phyloP scores from a whole-genome alignment of 306 rosid species.

The Acacia acuminata region DNA sequence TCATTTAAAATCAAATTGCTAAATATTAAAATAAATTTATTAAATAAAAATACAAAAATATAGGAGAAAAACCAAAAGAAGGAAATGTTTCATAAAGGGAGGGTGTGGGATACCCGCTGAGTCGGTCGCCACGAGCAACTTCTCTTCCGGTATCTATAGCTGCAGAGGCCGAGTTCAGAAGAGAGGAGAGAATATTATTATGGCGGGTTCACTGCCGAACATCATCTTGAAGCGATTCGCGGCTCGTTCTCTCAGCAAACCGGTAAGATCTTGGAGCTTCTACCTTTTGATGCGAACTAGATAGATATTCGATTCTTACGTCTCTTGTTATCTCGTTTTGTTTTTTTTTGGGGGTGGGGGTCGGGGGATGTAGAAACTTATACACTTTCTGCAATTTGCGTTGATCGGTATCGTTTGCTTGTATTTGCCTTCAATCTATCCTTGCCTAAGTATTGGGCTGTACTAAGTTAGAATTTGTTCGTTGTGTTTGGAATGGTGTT shows the following conservation, averaged over 20 bases:
- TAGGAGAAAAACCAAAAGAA: no score
- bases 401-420: background rate
- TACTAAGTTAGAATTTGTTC: background rate
- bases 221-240: conserved; percentile 24
- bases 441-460: conserved; percentile 1
- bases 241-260: background rate
- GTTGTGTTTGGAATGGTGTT: background rate
- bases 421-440: background rate
- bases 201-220: conserved; percentile 17
- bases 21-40: no score
- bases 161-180: background rate
- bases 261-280: conserved; percentile 11
- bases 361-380: background rate
- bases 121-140: background rate
- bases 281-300: background rate
- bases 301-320: background rate
- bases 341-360: background rate
- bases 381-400: background rate
- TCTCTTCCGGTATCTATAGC: background rate
- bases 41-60: no score
- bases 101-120: background rate
- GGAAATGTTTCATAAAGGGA: no score
- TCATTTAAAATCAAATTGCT: no score
- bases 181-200: background rate
- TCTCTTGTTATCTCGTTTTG: background rate